These are phyloP conservation scores for Xylariaceae sp. DNA, from an alignment of 2,329 filamentous ascomycete genomes.

Conservation along the genomic window DNA sequence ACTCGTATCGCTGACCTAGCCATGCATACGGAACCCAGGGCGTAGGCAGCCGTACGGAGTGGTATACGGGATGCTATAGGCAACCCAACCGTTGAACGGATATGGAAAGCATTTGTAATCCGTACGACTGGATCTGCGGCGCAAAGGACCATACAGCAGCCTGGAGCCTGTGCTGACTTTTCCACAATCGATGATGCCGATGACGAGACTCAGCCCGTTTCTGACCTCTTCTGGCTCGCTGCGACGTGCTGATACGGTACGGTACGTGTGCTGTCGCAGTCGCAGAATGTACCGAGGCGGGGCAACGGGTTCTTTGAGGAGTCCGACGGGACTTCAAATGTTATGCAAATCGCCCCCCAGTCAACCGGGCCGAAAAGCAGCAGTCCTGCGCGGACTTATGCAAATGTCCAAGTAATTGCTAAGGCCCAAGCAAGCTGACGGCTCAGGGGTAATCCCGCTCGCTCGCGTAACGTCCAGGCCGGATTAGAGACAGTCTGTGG, in stretches of 20 bases:
- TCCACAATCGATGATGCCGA: too few species aligned
- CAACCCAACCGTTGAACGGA: too few species aligned
- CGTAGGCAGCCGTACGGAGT: too few species aligned
- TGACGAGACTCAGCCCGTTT: too few species aligned
- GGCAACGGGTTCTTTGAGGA: constrained; percentile 18
- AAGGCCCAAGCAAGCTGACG: neutral
- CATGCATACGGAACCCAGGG: too few species aligned
- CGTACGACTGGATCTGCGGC: too few species aligned
- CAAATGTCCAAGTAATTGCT: neutral
- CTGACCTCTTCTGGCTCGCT: constrained; percentile 80
- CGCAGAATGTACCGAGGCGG: constrained; percentile 1
- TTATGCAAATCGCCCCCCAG: neutral
- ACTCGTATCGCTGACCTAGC: too few species aligned
- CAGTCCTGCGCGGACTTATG: neutral
- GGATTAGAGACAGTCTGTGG: neutral
- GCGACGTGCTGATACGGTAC: constrained; percentile 41
- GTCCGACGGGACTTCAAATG: constrained; percentile 13
- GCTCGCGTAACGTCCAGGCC: neutral
- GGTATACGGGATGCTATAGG: too few species aligned
- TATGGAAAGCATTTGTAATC: too few species aligned
- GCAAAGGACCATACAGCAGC: too few species aligned
- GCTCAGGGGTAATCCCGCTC: neutral
- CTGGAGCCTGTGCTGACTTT: too few species aligned
- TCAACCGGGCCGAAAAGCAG: neutral
- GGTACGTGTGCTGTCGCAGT: too few species aligned